These are phyloP conservation scores for Chaetomidium leptoderma DNA, from an alignment of 495 filamentous ascomycete genomes.

Conservation along the genomic window DNA sequence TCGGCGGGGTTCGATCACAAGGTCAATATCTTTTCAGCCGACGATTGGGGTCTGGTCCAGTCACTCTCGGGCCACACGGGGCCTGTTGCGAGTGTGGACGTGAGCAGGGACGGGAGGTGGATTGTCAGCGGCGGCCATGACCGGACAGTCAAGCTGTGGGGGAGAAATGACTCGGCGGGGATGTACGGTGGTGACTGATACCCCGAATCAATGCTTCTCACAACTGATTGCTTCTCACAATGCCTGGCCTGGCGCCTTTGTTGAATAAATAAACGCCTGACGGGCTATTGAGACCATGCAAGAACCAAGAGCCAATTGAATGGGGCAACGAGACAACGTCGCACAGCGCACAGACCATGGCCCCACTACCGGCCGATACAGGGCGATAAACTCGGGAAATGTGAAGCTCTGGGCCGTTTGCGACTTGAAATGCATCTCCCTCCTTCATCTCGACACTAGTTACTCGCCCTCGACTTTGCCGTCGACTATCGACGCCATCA, in stretches of 20 bases:
- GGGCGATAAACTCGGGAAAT: constrained; percentile 14
- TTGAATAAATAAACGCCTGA: too few species aligned
- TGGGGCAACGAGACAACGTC: not conserved
- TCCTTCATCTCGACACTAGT: constrained; percentile 1
- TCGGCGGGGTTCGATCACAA: constrained; percentile 90
- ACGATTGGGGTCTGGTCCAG: constrained; percentile 91
- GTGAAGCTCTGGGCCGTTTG: not conserved
- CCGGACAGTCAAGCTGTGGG: constrained; percentile 94
- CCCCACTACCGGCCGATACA: constrained; percentile 19
- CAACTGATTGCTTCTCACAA: too few species aligned
- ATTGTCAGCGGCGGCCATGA: constrained; percentile 92
- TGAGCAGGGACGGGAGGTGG: constrained; percentile 79
- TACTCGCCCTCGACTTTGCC: not conserved
- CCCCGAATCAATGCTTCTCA: not conserved
- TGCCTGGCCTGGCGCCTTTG: too few species aligned
- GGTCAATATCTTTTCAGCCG: constrained; percentile 90
- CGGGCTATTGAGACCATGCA: not conserved
- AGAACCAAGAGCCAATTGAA: not conserved
- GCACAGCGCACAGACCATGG: constrained; percentile 11
- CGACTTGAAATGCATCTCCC: not conserved
- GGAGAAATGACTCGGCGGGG: constrained; percentile 66
- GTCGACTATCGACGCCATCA: constrained; percentile 1
- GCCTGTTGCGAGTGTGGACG: constrained; percentile 84
- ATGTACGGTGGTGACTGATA: constrained; percentile 31
- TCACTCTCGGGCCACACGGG: constrained; percentile 84